Conservation (phyloP, 2,329 filamentous ascomycete genomes). For the Sarocladium oryzae region DNA sequence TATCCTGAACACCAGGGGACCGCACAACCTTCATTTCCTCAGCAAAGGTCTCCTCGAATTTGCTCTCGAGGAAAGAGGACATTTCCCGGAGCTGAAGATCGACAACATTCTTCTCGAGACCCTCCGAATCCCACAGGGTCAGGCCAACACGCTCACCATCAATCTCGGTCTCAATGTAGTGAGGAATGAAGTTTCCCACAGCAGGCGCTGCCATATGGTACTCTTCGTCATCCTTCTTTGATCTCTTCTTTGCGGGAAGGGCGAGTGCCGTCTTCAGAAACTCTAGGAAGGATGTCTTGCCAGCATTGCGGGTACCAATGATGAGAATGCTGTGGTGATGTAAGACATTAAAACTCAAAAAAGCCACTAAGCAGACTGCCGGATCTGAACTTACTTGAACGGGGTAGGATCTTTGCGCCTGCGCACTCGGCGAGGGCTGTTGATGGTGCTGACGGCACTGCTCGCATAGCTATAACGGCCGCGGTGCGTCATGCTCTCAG, state of each 20-base stretch:
- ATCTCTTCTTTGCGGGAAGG: slow-evolving; percentile 72
- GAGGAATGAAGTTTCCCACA: slow-evolving; percentile 70
- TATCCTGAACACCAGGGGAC: slow-evolving; percentile 87
- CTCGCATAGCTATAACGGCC: slow-evolving; percentile 95
- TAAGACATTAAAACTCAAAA: too few relatives aligned
- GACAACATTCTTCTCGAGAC: slow-evolving; percentile 88
- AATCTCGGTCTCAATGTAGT: slow-evolving; percentile 91
- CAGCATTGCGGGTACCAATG: slow-evolving; percentile 77
- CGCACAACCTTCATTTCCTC: slow-evolving; percentile 98
- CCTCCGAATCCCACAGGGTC: slow-evolving; percentile 94
- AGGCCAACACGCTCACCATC: slow-evolving; percentile 86
- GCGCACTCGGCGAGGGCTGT: slow-evolving; percentile 84
- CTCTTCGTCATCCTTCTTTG: slow-evolving; percentile 53
- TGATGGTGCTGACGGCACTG: slow-evolving; percentile 83
- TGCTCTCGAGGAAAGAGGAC: slow-evolving; percentile 87
- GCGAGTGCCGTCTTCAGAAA: slow-evolving; percentile 85
- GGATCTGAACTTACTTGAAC: slow-evolving; percentile 87
- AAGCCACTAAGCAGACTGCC: too few relatives aligned
- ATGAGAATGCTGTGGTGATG: slow-evolving; percentile 66
- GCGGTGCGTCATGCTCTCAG: slow-evolving; percentile 94
- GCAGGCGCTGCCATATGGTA: slow-evolving; percentile 44
- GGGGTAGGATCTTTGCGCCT: slow-evolving; percentile 95
- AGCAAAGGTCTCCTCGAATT: slow-evolving; percentile 95
- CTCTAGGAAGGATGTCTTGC: slow-evolving; percentile 95
- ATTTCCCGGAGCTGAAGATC: slow-evolving; percentile 92